Conservation (phyloP, 2,329 filamentous ascomycete species). For the Hypoxylon sp. region DNA sequence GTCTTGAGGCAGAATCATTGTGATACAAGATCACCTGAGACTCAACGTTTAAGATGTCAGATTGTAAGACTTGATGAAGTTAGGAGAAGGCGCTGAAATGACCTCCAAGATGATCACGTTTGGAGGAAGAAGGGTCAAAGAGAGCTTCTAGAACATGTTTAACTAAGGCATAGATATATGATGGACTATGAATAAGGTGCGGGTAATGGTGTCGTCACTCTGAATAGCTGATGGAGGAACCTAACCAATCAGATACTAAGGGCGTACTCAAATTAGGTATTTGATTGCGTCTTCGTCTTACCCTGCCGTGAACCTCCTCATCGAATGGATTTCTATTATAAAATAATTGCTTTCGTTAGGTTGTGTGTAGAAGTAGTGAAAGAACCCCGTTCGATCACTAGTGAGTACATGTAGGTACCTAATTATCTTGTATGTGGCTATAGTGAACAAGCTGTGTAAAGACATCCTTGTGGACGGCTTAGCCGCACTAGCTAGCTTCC, state of each 20-base stretch:
- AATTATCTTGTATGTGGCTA: not conserved
- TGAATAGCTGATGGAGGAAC: constrained; percentile 28
- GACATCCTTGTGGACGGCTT: too few species aligned
- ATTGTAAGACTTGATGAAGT: not conserved
- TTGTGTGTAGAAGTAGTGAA: not conserved
- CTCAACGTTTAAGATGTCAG: constrained; percentile 2
- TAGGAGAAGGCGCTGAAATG: not conserved
- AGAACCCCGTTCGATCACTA: not conserved
- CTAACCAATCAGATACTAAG: constrained; percentile 41
- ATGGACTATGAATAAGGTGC: constrained; percentile 22
- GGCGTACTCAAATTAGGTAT: constrained; percentile 34
- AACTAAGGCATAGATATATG: constrained; percentile 6
- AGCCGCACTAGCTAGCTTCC: too few species aligned
- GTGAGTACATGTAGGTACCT: not conserved
- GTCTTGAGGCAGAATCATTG: constrained; percentile 51
- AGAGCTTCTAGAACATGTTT: not conserved
- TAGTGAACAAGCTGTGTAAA: not conserved
- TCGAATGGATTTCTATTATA: not conserved
- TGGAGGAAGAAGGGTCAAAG: not conserved
- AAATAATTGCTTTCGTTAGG: not conserved
- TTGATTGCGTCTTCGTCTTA: constrained; percentile 18
- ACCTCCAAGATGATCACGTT: not conserved
- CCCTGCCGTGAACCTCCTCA: constrained; percentile 24
- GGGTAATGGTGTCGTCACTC: constrained; percentile 52
- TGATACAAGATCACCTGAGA: constrained; percentile 20